Evolutionary conservation across 2,329 filamentous ascomycete species (phyloP).

Genomic region (Waltergamsia citrina): DNA sequence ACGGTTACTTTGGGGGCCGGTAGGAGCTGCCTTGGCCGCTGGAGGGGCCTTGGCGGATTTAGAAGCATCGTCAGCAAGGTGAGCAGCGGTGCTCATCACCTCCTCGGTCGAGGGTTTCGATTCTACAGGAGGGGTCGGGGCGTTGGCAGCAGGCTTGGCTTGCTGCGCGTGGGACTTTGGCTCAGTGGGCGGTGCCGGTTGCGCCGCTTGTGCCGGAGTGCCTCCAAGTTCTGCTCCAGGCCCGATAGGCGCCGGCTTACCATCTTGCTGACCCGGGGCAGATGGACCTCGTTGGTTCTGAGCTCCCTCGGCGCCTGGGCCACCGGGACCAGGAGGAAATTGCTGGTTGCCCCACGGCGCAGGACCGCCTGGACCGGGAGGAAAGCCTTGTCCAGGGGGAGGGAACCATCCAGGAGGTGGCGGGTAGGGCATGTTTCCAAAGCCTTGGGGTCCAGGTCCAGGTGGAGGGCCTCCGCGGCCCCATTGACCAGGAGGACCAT

Average conservation of each 20-base stretch:
- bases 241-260: conserved; percentile 42
- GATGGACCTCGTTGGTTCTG: conserved; percentile 46
- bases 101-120: conserved; percentile 52
- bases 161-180: conserved; percentile 41
- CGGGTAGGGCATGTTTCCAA: conserved; percentile 69
- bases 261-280: conserved; percentile 25
- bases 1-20: conserved; percentile 40
- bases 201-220: conserved; percentile 33
- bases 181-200: conserved; percentile 39
- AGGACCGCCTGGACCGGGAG: conserved; percentile 32
- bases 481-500: conserved; percentile 43
- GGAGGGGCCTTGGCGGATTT: conserved; percentile 24
- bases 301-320: conserved; percentile 48
- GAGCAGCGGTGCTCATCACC: conserved; percentile 34
- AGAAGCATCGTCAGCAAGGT: conserved; percentile 10
- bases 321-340: conserved; percentile 49
- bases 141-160: conserved; percentile 34
- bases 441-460: conserved; percentile 45
- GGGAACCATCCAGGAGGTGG: conserved; percentile 71
- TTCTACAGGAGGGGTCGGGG: conserved; percentile 56
- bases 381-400: conserved; percentile 37
- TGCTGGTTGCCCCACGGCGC: conserved; percentile 47
- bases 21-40: conserved; percentile 30
- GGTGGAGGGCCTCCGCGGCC: conserved; percentile 51
- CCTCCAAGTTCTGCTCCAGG: conserved; percentile 38